Evolutionary conservation across 1,139 yeast species (phyloP).

Genomic region (Trichomonascaceae sp.): DNA sequence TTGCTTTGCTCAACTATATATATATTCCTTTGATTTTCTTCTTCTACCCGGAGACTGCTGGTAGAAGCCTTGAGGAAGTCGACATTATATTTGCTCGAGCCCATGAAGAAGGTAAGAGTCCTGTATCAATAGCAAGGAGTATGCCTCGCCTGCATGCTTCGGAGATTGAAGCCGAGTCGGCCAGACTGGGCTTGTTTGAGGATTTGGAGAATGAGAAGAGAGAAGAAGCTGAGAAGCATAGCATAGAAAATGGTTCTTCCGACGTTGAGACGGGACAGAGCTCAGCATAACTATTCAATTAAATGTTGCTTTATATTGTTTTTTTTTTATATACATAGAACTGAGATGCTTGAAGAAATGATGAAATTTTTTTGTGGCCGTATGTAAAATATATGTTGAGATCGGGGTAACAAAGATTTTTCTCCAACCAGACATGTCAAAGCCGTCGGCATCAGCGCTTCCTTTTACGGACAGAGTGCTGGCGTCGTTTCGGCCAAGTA

Average conservation of each 20-base stretch:
- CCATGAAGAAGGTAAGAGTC: conserved; percentile 25
- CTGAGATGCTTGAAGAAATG: neutral
- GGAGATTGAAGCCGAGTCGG: conserved; percentile 27
- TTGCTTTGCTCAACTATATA: conserved; percentile 47
- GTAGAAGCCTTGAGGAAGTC: conserved; percentile 56
- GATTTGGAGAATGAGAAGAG: conserved; percentile 10
- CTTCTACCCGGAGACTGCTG: conserved; percentile 64
- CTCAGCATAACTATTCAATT: neutral
- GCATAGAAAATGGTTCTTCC: neutral
- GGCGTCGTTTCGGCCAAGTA: conserved; percentile 48
- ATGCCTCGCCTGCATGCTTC: conserved; percentile 27
- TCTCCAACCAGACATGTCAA: neutral
- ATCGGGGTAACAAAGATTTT: neutral
- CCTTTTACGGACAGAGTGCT: conserved; percentile 41
- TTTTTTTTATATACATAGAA: neutral
- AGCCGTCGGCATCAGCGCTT: conserved; percentile 17
- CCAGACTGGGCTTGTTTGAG: conserved; percentile 24
- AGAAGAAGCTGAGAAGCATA: conserved; percentile 3
- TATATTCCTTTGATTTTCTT: conserved; percentile 61
- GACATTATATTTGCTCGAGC: conserved; percentile 48
- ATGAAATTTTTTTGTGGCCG: neutral
- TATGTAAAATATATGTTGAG: neutral
- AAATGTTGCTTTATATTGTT: neutral
- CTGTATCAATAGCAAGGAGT: conserved; percentile 26
- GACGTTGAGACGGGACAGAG: neutral